Evolutionary conservation across 441 rosid species (phyloP).

Genomic region (Corymbia citriodora): DNA sequence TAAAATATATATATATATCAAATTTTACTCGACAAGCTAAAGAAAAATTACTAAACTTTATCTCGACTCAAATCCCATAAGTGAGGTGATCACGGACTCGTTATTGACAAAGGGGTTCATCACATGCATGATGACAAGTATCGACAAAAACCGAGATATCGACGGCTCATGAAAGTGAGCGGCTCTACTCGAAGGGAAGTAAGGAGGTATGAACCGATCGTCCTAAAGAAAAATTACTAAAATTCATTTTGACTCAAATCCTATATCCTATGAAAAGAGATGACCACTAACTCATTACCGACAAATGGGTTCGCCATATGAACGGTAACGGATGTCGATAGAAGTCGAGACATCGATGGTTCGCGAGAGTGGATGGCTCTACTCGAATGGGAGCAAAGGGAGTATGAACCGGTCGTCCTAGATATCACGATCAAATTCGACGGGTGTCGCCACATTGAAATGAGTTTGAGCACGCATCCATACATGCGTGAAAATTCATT

Average conservation of each 20-base stretch:
- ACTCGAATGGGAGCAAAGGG: too few species aligned
- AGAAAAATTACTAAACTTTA: too few species aligned
- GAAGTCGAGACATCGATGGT: background rate
- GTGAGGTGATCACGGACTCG: background rate
- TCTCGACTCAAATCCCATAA: too few species aligned
- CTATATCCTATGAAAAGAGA: too few species aligned
- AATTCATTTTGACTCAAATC: too few species aligned
- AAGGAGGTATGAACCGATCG: too few species aligned
- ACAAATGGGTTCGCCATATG: background rate
- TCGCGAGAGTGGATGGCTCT: too few species aligned
- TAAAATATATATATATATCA: background rate
- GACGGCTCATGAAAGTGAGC: too few species aligned
- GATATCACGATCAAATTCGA: background rate
- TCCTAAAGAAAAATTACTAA: too few species aligned
- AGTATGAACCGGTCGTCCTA: rapidly evolving
- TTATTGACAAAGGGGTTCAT: background rate
- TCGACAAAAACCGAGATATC: background rate
- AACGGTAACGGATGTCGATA: background rate
- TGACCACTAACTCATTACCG: background rate
- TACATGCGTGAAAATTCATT: background rate
- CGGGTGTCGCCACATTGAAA: rapidly evolving
- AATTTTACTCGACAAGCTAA: background rate
- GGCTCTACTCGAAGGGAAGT: too few species aligned
- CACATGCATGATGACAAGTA: background rate
- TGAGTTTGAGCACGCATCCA: background rate